Evolutionary conservation across 805 yeast genomes (phyloP), one percentile per base, ranked within the genome.

Genomic region (Kodamaea hsintzibuensis): DNA sequence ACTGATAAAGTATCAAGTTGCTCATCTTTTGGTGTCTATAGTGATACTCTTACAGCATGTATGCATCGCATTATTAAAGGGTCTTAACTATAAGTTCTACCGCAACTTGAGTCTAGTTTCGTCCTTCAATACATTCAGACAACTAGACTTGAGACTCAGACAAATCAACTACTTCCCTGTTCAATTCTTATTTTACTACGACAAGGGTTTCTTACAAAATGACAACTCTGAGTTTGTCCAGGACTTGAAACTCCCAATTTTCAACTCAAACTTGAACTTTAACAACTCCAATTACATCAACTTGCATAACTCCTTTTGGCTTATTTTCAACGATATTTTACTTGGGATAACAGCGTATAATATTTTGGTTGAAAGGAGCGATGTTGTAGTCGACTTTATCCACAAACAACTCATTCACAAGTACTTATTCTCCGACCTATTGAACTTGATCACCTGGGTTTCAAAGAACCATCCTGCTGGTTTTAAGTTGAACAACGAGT

Each of bases 401-500:
- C 63, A 66, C 43, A 55, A 67, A n/a, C 42, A 50, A 3, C 25
- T 71, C 3, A 68, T 83, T 12, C 71, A 78, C 40, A 64, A 63
- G 19, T 54, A 76, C 1, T 57, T 86, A 12, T 81, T 82, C 52
- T 63, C 72, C 35, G 74, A 76, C n/a, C 69, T 86, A 43, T 70
- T 77, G 16, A 56, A 64, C 2, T 66, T 85, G 39, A 83, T 92
- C 2, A 59, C 73, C 0, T 88, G 96, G 92, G 76, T 95, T 38
- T 90, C 91, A 76, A 80, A 61, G 18, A 57, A 84, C 56, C 88
- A 92, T 62, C 99, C 99, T 0, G 96, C 93, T 13, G 99, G 99
- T 3, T 84, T 95, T 62, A 95, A 95, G 64, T 80, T 95, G 50
- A 95, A 95, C 67, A 86, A 84, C 55, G 97, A 91, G 62, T 76